phyloP scores from a whole-genome alignment of 2,329 filamentous ascomycete genomes.

The Nothopassalora personata region DNA sequence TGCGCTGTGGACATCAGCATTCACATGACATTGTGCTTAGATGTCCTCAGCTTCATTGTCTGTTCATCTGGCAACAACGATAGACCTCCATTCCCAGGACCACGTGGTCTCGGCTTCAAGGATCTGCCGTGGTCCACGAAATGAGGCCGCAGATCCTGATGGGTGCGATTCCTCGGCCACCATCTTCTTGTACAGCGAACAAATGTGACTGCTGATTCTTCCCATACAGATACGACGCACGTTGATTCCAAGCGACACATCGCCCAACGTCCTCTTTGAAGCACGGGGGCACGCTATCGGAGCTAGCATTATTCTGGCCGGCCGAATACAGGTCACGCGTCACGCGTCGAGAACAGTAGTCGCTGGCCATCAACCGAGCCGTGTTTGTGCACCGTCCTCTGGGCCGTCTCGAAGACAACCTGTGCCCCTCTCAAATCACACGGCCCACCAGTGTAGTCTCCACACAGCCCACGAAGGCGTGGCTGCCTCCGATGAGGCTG shows the following conservation, averaged over 20 bases:
- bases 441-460: too few species aligned
- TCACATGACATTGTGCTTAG: background rate
- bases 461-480: too few species aligned
- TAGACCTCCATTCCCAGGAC: background rate
- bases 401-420: too few species aligned
- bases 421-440: too few species aligned
- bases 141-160: background rate
- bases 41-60: background rate
- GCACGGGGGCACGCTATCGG: background rate
- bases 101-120: background rate
- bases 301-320: background rate
- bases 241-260: background rate
- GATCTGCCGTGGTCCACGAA: background rate
- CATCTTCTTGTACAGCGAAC: background rate
- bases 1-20: background rate
- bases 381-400: background rate
- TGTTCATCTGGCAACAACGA: background rate
- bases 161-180: background rate
- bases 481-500: too few species aligned
- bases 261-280: background rate
- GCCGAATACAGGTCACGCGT: background rate
- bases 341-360: background rate
- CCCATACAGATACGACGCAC: background rate
- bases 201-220: too few species aligned
- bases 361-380: background rate